phyloP scores from a whole-genome alignment of 2,329 filamentous ascomycete species.

The Cladophialophora bantiana region DNA sequence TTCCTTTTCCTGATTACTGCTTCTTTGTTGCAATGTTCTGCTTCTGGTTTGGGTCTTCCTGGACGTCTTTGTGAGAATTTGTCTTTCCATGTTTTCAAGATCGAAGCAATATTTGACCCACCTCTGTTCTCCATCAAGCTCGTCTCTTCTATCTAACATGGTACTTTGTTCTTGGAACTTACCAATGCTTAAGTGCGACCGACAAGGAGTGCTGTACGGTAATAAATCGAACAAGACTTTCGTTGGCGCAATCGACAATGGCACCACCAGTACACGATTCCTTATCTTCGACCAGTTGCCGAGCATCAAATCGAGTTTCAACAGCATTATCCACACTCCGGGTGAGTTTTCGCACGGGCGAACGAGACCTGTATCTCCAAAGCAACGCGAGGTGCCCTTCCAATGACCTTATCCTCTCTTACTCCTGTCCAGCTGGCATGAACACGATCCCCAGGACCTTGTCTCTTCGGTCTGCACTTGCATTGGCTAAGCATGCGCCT shows the following conservation, averaged over 20 bases:
- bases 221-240: slow-evolving; percentile 52
- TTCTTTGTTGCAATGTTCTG: background rate
- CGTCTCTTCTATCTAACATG: slow-evolving; percentile 11
- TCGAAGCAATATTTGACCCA: slow-evolving; percentile 18
- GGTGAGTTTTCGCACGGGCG: slow-evolving; percentile 58
- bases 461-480: slow-evolving; percentile 72
- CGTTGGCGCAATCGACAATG: slow-evolving; percentile 82
- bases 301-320: slow-evolving; percentile 81
- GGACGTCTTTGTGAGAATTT: background rate
- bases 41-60: background rate
- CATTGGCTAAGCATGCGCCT: slow-evolving; percentile 70
- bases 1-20: background rate
- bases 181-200: background rate
- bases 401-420: background rate
- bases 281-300: slow-evolving; percentile 81
- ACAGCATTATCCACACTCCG: slow-evolving; percentile 78
- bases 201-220: slow-evolving; percentile 13
- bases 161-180: background rate
- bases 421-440: slow-evolving; percentile 69
- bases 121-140: slow-evolving; percentile 6
- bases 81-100: slow-evolving; percentile 15
- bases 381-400: background rate
- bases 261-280: slow-evolving; percentile 82
- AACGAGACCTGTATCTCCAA: slow-evolving; percentile 1
- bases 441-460: slow-evolving; percentile 76